Base-by-base conservation (phyloP, 352 stramenopile species). In the Globisporangium emineosum region DNA sequence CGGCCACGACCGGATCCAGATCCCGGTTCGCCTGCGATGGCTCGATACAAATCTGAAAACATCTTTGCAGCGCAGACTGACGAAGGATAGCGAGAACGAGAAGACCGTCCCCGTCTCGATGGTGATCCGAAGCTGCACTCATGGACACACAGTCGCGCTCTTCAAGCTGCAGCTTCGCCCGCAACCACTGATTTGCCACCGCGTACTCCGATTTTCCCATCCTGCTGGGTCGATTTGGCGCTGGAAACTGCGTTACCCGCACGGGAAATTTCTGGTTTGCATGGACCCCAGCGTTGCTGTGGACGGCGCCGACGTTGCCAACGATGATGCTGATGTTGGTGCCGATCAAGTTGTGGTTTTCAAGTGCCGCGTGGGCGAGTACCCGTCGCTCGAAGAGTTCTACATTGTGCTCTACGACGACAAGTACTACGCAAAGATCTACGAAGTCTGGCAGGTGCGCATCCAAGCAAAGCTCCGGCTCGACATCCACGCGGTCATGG, bases 351-450 rank as follows among this genome's bases (percentile, higher is more conserved):
- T 75, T 17, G 69, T 64, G 53, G 55, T 69, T 52, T 68, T 98
- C 61, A 97, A 97, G 70, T 98, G 95, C 68, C 83, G 93, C 32
- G 78, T 93, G 0, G 83, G 78, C 5, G 75, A 83, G 42, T 97
- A 97, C 68, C 93, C 93, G 13, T 76, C 72, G n/a, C 70, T 91
- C 10, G 89, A 95, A 45, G 78, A 86, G 43, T 98, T 98, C 70
- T 97, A 94, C 70, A 64, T 98, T 2, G 73, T 97, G 15, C 50
- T 97, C 0, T 97, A 97, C 69, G 77, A 90, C 29, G 91, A 97
- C 75, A 73, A 79, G 67, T 97, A 86, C 72, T 89, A 90, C 57
- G 86, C 88, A 0, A 65, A 64, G 21, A 70, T 97, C 52, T 77
- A 86, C 65, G 83, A 97, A 62, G 83, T 94, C 10, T 97, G 90